These are phyloP conservation scores for Picea mariana DNA, from an alignment of 83 land plant species.

Conservation along the genomic window DNA sequence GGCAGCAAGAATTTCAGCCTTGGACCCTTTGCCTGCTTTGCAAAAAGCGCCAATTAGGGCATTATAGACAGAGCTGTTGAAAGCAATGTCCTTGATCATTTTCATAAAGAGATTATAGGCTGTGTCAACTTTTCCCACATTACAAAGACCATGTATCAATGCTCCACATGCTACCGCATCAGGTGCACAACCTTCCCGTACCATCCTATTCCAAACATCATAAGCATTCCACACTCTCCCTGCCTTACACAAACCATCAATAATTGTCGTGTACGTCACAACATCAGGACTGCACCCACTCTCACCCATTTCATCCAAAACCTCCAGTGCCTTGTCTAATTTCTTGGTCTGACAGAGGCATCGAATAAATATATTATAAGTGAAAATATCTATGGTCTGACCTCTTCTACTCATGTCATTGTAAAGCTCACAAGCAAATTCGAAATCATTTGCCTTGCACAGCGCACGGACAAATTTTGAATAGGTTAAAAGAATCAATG, in stretches of 20 bases:
- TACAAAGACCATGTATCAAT: slow-evolving; percentile 51
- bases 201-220: slow-evolving; percentile 49
- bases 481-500: slow-evolving; percentile 56
- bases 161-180: slow-evolving; percentile 53
- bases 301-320: slow-evolving; percentile 37
- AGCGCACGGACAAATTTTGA: slow-evolving; percentile 52
- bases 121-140: slow-evolving; percentile 55
- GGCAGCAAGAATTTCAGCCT: slow-evolving; percentile 41
- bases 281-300: slow-evolving; percentile 55
- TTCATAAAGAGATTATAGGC: slow-evolving; percentile 59
- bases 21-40: slow-evolving; percentile 40
- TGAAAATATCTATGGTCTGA: slow-evolving; percentile 44
- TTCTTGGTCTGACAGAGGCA: slow-evolving; percentile 36
- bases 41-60: slow-evolving; percentile 63
- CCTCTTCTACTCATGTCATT: slow-evolving; percentile 44
- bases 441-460: slow-evolving; percentile 37
- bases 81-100: slow-evolving; percentile 31
- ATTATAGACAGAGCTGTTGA: slow-evolving; percentile 39
- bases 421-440: slow-evolving; percentile 30
- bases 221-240: slow-evolving; percentile 30
- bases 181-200: slow-evolving; percentile 28
- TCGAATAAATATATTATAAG: slow-evolving; percentile 51
- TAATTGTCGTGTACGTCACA: slow-evolving; percentile 59
- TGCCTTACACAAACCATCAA: slow-evolving; percentile 49
- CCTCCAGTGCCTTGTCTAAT: slow-evolving; percentile 42